Percentiles rank a stretch among this genome's conserved stretches.
phyloP scores from a whole-genome alignment of 495 filamentous ascomycete species.

The Cudoniella acicularis region DNA sequence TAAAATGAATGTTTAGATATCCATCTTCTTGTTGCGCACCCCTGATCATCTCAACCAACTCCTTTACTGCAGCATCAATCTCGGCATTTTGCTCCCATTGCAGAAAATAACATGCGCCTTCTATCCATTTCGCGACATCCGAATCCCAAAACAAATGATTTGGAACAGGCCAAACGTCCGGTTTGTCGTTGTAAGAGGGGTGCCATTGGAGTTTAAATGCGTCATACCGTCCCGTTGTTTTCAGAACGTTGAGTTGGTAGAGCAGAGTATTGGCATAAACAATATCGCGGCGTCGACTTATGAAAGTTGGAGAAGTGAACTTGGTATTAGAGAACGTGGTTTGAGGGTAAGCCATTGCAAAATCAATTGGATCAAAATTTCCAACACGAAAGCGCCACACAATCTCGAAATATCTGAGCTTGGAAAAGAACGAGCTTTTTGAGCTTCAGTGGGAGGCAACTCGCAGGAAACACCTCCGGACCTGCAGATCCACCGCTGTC shows the following conservation, averaged over 20 bases:
- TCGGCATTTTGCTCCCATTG: constrained; percentile 38
- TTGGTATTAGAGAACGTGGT: constrained; percentile 30
- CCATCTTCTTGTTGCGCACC: constrained; percentile 52
- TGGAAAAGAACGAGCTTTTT: too few species aligned
- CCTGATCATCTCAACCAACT: constrained; percentile 53
- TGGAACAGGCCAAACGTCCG: constrained; percentile 46
- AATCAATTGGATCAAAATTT: too few species aligned
- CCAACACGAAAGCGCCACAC: too few species aligned
- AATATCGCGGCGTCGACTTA: constrained; percentile 5
- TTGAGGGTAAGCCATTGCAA: constrained; percentile 34
- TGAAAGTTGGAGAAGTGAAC: constrained; percentile 22
- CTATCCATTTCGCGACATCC: constrained; percentile 59
- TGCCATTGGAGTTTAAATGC: constrained; percentile 52
- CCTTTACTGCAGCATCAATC: constrained; percentile 48
- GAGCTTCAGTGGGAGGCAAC: too few species aligned
- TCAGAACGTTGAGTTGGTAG: constrained; percentile 47
- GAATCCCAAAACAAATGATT: constrained; percentile 58
- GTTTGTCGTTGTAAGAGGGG: constrained; percentile 43
- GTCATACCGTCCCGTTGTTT: constrained; percentile 51
- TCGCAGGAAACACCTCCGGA: too few species aligned
- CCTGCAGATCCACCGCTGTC: not conserved
- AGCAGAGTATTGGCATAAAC: constrained; percentile 19
- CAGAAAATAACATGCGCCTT: constrained; percentile 56
- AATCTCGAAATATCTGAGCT: too few species aligned
- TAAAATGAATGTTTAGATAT: constrained; percentile 58